Percentiles rank a stretch among this genome's conserved stretches.
Conservation (phyloP, 1,284 basidiomycete species). For the Microbotryomycetes sp. region DNA sequence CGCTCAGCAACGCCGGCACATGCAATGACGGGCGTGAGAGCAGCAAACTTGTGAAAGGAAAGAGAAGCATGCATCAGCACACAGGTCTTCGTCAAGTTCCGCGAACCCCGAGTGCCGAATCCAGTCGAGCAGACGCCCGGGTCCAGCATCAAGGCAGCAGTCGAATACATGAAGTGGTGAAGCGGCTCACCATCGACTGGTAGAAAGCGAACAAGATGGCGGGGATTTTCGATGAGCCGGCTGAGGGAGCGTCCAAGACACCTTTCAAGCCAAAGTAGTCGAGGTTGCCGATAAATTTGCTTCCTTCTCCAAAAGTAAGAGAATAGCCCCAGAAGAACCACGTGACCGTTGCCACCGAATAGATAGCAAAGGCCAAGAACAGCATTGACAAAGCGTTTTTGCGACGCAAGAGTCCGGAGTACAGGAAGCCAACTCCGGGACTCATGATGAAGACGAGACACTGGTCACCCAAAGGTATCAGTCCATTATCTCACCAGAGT, state of each 20-base stretch:
- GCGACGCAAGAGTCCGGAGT: constrained; percentile 69
- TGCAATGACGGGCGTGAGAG: constrained; percentile 55
- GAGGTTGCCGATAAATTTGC: constrained; percentile 49
- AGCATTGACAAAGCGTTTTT: constrained; percentile 95
- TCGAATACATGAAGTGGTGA: too few species aligned
- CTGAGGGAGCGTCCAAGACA: constrained; percentile 69
- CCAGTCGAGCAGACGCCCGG: too few species aligned
- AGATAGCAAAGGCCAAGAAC: constrained; percentile 68
- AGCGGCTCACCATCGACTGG: constrained; percentile 62
- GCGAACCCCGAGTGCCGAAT: too few species aligned
- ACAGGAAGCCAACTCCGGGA: constrained; percentile 57
- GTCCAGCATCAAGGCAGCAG: too few species aligned
- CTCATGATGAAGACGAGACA: constrained; percentile 44
- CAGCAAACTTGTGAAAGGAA: constrained; percentile 53
- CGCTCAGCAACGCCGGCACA: constrained; percentile 81
- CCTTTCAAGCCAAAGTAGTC: constrained; percentile 74
- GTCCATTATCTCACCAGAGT: constrained; percentile 8
- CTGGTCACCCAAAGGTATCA: not conserved
- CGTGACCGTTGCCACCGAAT: constrained; percentile 65
- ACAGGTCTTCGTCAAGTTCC: too few species aligned
- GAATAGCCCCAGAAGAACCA: constrained; percentile 43
- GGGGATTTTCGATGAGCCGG: constrained; percentile 62
- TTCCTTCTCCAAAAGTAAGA: constrained; percentile 46
- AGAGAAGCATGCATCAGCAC: too few species aligned
- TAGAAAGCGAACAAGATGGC: constrained; percentile 80